A percentile compares a stretch with the other conserved stretches of the same genome.
Evolutionary conservation across 495 filamentous ascomycete genomes (phyloP).

Genomic region (Choiromyces venosus): DNA sequence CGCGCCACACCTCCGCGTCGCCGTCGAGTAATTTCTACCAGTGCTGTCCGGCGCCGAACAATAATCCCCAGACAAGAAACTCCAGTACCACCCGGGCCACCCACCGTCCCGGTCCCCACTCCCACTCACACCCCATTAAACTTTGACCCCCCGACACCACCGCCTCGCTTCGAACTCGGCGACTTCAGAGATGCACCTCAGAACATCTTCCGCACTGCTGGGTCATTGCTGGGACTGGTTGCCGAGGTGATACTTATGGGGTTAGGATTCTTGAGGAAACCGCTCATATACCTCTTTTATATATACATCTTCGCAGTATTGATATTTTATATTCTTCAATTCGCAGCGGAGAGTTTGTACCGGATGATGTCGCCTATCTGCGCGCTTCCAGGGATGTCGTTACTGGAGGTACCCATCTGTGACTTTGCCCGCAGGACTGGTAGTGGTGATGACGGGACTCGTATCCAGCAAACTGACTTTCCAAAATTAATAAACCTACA

Average conservation of each 20-base stretch:
- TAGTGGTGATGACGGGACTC: conserved; percentile 11
- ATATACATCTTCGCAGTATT: background rate
- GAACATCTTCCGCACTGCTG: background rate
- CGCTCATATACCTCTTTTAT: background rate
- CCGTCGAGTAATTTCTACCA: background rate
- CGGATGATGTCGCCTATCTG: conserved; percentile 56
- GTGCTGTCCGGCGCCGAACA: background rate
- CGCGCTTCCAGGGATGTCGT: conserved; percentile 55
- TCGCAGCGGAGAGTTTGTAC: background rate
- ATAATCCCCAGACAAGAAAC: background rate
- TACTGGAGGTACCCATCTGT: conserved; percentile 59
- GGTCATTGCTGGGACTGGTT: background rate
- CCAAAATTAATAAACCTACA: conserved; percentile 63
- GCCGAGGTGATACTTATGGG: background rate
- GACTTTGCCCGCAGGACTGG: conserved; percentile 37
- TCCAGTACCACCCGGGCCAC: background rate
- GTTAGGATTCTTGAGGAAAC: background rate
- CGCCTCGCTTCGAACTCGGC: background rate
- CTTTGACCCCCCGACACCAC: background rate
- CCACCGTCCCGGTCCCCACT: background rate
- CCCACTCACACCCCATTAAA: background rate
- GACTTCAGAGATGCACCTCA: background rate
- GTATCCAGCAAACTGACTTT: conserved; percentile 52
- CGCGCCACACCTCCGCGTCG: background rate
- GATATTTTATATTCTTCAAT: background rate